phyloP scores from a whole-genome alignment of 2,329 filamentous ascomycete species.

The Penicillium carneum region DNA sequence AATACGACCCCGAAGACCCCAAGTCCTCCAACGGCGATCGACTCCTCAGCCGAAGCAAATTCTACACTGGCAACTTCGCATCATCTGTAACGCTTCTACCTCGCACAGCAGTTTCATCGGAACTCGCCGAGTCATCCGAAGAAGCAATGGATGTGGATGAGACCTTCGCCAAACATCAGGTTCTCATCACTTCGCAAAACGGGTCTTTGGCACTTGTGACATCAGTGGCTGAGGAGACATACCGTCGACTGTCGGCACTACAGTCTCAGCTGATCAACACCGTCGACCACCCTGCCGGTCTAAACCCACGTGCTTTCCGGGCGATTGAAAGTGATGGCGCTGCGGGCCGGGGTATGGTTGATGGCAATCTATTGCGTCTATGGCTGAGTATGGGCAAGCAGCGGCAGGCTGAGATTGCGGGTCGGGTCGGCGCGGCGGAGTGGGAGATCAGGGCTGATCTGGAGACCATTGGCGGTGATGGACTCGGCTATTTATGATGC shows the following conservation, averaged over 20 bases:
- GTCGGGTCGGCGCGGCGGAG: slow-evolving; percentile 72
- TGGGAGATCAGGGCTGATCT: slow-evolving; percentile 75
- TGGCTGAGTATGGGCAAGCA: slow-evolving; percentile 79
- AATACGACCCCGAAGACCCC: slow-evolving; percentile 95
- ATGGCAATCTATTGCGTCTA: slow-evolving; percentile 75
- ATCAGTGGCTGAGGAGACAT: slow-evolving; percentile 77
- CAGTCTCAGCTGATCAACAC: slow-evolving; percentile 79
- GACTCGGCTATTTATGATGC: slow-evolving; percentile 58
- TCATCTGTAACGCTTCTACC: slow-evolving; percentile 79
- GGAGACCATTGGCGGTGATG: slow-evolving; percentile 69
- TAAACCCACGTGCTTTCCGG: slow-evolving; percentile 84
- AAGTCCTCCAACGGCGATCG: slow-evolving; percentile 89
- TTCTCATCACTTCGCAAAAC: slow-evolving; percentile 76
- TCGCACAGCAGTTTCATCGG: slow-evolving; percentile 62
- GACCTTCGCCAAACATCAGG: slow-evolving; percentile 53
- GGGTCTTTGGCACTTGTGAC: slow-evolving; percentile 80
- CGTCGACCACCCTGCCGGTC: slow-evolving; percentile 76
- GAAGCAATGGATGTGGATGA: slow-evolving; percentile 51
- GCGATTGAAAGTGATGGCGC: slow-evolving; percentile 59
- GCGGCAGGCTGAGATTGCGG: slow-evolving; percentile 74
- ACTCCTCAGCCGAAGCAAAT: slow-evolving; percentile 84
- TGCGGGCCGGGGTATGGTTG: slow-evolving; percentile 71
- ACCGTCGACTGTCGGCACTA: slow-evolving; percentile 82
- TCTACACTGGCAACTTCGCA: slow-evolving; percentile 82
- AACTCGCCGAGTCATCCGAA: slow-evolving; percentile 43